Percentiles rank a stretch among this genome's conserved stretches.
These are phyloP conservation scores for Macroventuria anomochaeta DNA, from an alignment of 2,329 filamentous ascomycete species.

Conservation along the genomic window DNA sequence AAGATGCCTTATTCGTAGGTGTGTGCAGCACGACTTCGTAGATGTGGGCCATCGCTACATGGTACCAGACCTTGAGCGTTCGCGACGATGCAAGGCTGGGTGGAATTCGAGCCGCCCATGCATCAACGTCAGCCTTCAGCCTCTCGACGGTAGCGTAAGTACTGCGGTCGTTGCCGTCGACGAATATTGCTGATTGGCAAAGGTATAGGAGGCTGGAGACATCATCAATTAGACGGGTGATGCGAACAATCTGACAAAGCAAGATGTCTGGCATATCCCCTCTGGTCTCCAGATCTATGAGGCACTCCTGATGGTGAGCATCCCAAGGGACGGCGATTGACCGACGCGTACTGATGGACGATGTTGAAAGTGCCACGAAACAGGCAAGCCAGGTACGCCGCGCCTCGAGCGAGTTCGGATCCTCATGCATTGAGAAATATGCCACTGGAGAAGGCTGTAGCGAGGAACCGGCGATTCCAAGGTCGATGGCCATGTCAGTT, in stretches of 20 bases:
- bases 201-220: conserved; percentile 28
- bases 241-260: conserved; percentile 36
- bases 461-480: conserved; percentile 33
- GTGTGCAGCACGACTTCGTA: conserved; percentile 35
- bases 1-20: conserved; percentile 35
- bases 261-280: conserved; percentile 28
- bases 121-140: conserved; percentile 28
- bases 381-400: conserved; percentile 42
- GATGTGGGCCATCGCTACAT: conserved; percentile 33
- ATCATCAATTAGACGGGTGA: conserved; percentile 30
- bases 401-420: conserved; percentile 31
- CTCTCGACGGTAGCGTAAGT: conserved; percentile 25
- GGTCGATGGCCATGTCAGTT: conserved; percentile 39
- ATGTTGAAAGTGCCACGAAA: conserved; percentile 30
- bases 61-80: conserved; percentile 34
- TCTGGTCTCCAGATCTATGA: conserved; percentile 25
- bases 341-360: conserved; percentile 29
- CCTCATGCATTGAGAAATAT: conserved; percentile 30
- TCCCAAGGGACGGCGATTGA: conserved; percentile 33
- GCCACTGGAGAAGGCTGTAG: conserved; percentile 33
- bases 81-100: conserved; percentile 23
- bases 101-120: conserved; percentile 35
- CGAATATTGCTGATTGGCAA: conserved; percentile 27
- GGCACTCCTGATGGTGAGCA: conserved; percentile 30
- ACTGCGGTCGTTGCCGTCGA: conserved; percentile 30